phyloP scores from a whole-genome alignment of 768 basidiomycete species.

The Macrocybe gigantea region DNA sequence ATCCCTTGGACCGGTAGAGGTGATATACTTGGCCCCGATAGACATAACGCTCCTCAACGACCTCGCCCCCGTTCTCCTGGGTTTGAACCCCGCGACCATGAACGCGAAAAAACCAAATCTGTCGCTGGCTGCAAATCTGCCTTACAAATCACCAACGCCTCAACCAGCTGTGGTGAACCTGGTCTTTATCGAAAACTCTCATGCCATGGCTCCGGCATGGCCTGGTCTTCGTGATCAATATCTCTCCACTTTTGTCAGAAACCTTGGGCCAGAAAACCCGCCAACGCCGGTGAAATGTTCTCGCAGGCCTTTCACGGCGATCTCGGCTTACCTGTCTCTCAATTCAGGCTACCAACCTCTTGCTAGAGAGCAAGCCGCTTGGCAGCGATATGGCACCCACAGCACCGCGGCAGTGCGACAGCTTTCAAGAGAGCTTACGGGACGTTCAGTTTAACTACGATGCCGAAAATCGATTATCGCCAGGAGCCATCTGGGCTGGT shows the following conservation, averaged over 20 bases:
- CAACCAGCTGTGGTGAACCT: conserved; percentile 34
- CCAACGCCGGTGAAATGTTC: conserved; percentile 32
- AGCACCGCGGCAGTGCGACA: conserved; percentile 35
- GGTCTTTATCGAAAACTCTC: conserved; percentile 53
- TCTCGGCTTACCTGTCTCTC: conserved; percentile 5
- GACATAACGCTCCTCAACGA: conserved; percentile 1
- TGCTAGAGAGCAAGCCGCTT: conserved; percentile 40
- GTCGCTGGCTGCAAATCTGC: conserved; percentile 5
- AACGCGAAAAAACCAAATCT: conserved; percentile 4
- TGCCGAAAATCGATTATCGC: conserved; percentile 38
- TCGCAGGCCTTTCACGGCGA: background rate
- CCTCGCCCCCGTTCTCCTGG: background rate
- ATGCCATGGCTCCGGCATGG: conserved; percentile 38
- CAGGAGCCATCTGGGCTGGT: conserved; percentile 33
- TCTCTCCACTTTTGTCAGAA: conserved; percentile 35
- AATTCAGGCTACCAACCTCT: conserved; percentile 34
- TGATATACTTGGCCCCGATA: conserved; percentile 4
- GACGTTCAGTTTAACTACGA: conserved; percentile 37
- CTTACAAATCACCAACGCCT: conserved; percentile 15
- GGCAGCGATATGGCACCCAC: conserved; percentile 22
- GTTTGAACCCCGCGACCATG: conserved; percentile 5
- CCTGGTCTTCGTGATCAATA: conserved; percentile 41
- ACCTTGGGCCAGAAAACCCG: conserved; percentile 31
- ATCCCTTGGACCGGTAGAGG: conserved; percentile 5
- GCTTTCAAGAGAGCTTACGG: conserved; percentile 27